These are phyloP conservation scores for Termitomyces sp. DNA, from an alignment of 1,284 basidiomycete genomes.

Conservation along the genomic window DNA sequence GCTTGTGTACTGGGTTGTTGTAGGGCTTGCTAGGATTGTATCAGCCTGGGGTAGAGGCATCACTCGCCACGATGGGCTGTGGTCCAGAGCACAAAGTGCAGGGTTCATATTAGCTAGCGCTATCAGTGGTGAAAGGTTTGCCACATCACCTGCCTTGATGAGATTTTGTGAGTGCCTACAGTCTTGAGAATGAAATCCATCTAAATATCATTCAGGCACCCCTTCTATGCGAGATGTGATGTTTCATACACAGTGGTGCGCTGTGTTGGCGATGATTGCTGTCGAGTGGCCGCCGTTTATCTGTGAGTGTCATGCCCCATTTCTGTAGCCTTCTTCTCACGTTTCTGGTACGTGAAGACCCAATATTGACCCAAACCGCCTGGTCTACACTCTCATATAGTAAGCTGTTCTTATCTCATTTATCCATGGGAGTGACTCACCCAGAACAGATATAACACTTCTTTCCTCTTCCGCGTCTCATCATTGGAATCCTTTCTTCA, in stretches of 20 bases:
- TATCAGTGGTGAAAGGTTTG: conserved; percentile 85
- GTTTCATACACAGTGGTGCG: conserved; percentile 89
- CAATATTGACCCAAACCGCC: conserved; percentile 77
- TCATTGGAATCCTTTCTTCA: conserved; percentile 65
- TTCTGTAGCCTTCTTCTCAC: neutral
- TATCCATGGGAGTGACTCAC: conserved; percentile 9
- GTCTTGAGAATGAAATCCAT: conserved; percentile 16
- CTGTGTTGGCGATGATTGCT: conserved; percentile 84
- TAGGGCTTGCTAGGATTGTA: conserved; percentile 73
- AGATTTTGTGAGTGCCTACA: conserved; percentile 63
- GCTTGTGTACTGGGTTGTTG: conserved; percentile 77
- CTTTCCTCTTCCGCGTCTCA: conserved; percentile 40
- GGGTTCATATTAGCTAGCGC: conserved; percentile 90
- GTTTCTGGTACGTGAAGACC: conserved; percentile 49
- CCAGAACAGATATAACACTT: conserved; percentile 68
- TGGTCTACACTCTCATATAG: conserved; percentile 88
- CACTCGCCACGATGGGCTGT: conserved; percentile 53
- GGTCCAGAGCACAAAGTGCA: conserved; percentile 69
- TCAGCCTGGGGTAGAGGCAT: conserved; percentile 79
- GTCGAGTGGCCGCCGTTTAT: conserved; percentile 92
- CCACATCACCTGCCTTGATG: conserved; percentile 80
- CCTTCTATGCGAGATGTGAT: conserved; percentile 91
- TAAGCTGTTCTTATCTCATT: conserved; percentile 36
- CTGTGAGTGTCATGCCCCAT: conserved; percentile 51
- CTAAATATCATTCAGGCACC: conserved; percentile 56